Conservation (phyloP, 257 asterid species). For the Parsonsia alboflavescens region DNA sequence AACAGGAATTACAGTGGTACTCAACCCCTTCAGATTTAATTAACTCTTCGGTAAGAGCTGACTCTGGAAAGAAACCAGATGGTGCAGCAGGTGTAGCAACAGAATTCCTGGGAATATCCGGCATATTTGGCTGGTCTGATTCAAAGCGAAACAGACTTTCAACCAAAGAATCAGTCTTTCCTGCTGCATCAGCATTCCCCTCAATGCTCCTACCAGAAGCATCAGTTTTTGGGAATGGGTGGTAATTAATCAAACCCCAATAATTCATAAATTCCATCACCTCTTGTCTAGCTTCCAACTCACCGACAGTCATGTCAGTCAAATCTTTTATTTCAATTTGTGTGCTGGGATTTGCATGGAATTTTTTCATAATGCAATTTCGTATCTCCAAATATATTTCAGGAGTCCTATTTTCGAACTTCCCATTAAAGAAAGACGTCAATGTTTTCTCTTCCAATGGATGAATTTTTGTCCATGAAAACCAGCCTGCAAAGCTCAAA, state of each 20-base stretch:
- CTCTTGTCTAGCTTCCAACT: constrained; percentile 71
- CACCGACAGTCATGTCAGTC: constrained; percentile 75
- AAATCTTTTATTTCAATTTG: constrained; percentile 61
- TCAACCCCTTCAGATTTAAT: constrained; percentile 90
- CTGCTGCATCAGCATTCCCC: constrained; percentile 40
- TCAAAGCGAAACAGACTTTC: constrained; percentile 73
- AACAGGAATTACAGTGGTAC: constrained; percentile 95
- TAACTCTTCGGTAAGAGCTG: constrained; percentile 65
- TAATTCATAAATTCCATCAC: constrained; percentile 96
- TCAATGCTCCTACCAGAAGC: constrained; percentile 31
- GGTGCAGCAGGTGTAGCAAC: constrained; percentile 48
- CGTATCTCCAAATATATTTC: constrained; percentile 83
- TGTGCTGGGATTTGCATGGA: constrained; percentile 55
- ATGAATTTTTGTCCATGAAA: constrained; percentile 84
- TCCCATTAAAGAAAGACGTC: constrained; percentile 83
- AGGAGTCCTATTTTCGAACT: constrained; percentile 62
- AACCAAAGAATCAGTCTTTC: constrained; percentile 43
- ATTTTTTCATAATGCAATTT: constrained; percentile 77
- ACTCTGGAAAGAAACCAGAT: constrained; percentile 73
- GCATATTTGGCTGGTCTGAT: constrained; percentile 52
- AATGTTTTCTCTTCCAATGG: constrained; percentile 75
- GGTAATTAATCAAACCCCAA: constrained; percentile 97
- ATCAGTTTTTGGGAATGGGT: constrained; percentile 67
- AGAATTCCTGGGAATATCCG: constrained; percentile 42
- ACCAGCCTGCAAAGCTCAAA: constrained; percentile 66